Evolutionary conservation across 371 early-diverging fungal species (phyloP), one percentile per base, ranked within the genome.

Genomic region (Saksenaea oblongispora): DNA sequence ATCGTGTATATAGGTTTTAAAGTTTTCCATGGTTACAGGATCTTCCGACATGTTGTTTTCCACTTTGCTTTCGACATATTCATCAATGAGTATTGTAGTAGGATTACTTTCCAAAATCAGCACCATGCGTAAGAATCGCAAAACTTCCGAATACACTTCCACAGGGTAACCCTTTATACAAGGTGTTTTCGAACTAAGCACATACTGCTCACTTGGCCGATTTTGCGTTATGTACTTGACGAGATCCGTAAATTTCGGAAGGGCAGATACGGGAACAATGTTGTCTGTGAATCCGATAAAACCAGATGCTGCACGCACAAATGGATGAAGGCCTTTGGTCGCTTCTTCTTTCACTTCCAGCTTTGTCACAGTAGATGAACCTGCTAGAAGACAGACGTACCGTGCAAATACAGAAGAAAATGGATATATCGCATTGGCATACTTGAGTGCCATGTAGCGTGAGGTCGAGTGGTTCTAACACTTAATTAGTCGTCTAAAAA

Each of bases 271-370:
- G 5, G 83, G 71, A 13, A 76, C 69, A 15, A 70, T 69, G 34
- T 73, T 74, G 1, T 69, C 15, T 0, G 34, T 65, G 13, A 57
- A 61, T 22, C 68, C 69, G 8, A 63, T 61, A 10, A 72, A 58
- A 0, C 78, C 78, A 11, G 66, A 58, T 17, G 69, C 69, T 22
- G 61, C 70, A 27, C 73, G 73, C 4, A 73, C 51, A 65, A 83
- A 79, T 9, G 83, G 80, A 24, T 64, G 69, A 8, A 87, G 64
- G 0, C 89, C 89, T 14, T 79, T 64, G 37, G 81, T 67, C 2
- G 93, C 87, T 65, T 91, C 89, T 65, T 92, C 92, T 28, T 83
- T 72, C 22, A 95, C 88, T 67, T 93, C 94, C 3, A 90, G 77
- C 61, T 95, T 93, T 8, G 73, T 62, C 27, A 93, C 92, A 0